phyloP scores from a whole-genome alignment of 805 yeast species.

The Metschnikowia noctiluminum region DNA sequence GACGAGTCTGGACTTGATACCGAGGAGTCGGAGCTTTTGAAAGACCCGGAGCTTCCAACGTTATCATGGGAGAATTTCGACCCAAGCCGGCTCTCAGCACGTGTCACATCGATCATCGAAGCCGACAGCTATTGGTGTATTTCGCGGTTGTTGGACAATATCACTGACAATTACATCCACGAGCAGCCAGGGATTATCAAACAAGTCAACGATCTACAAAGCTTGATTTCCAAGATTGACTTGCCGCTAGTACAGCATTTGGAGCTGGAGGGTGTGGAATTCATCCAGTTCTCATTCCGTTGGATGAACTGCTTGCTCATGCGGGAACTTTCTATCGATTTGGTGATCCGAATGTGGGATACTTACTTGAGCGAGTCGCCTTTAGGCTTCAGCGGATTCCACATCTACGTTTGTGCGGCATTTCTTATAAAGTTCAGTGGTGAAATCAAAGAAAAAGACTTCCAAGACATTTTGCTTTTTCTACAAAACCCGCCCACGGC shows the following conservation, averaged over 20 bases:
- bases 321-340: conserved; percentile 80
- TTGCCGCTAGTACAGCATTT: conserved; percentile 69
- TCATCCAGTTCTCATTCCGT: conserved; percentile 90
- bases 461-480: conserved; percentile 90
- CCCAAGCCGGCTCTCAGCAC: conserved; percentile 56
- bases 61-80: conserved; percentile 53
- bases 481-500: conserved; percentile 87
- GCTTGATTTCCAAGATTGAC: conserved; percentile 79
- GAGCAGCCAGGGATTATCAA: conserved; percentile 96
- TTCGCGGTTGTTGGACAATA: conserved; percentile 85
- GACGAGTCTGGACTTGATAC: conserved; percentile 24
- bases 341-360: conserved; percentile 96
- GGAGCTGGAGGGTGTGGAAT: conserved; percentile 80
- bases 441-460: conserved; percentile 77
- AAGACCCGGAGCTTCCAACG: conserved; percentile 24
- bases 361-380: conserved; percentile 78
- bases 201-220: conserved; percentile 79
- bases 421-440: conserved; percentile 85
- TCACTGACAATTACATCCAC: conserved; percentile 94
- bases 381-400: conserved; percentile 84
- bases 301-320: conserved; percentile 98
- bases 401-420: conserved; percentile 96
- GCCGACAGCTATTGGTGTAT: conserved; percentile 98
- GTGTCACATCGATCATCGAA: conserved; percentile 68
- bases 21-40: conserved; percentile 23